Evolutionary conservation across 805 yeast genomes (phyloP).

Genomic region (Candida germanica): DNA sequence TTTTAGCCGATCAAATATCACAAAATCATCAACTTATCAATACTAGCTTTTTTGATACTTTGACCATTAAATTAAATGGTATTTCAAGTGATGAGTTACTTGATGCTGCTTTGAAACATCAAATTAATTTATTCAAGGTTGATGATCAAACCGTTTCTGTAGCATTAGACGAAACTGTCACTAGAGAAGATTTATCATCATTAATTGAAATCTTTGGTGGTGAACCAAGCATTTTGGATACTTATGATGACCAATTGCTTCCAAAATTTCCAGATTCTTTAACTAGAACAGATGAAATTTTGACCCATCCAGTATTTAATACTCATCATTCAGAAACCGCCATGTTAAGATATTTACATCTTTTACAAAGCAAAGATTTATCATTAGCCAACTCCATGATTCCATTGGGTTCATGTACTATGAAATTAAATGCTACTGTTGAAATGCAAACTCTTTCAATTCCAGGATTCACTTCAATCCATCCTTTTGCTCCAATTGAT

Average conservation of each 20-base stretch:
- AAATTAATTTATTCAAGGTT: conserved; percentile 75
- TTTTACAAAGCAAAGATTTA: conserved; percentile 79
- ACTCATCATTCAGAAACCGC: conserved; percentile 91
- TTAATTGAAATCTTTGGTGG: conserved; percentile 28
- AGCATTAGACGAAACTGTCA: conserved; percentile 89
- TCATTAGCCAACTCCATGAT: conserved; percentile 97
- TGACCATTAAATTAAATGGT: conserved; percentile 58
- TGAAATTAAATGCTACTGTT: conserved; percentile 94
- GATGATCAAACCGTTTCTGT: conserved; percentile 59
- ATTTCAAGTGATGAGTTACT: conserved; percentile 55
- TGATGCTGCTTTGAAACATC: conserved; percentile 55
- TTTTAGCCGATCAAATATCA: conserved; percentile 61
- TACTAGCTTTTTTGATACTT: conserved; percentile 79
- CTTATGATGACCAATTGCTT: conserved; percentile 2
- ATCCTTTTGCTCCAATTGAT: conserved; percentile 87
- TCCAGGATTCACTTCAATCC: conserved; percentile 86
- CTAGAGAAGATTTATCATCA: conserved; percentile 54
- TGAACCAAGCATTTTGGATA: conserved; percentile 11
- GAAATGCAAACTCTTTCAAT: conserved; percentile 93
- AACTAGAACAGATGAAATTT: conserved; percentile 55
- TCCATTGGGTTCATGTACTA: conserved; percentile 95
- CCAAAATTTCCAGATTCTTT: conserved; percentile 43
- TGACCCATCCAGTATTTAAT: conserved; percentile 78
- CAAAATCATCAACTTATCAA: conserved; percentile 50
- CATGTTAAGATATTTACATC: conserved; percentile 85